Evolutionary conservation across 768 basidiomycete species (phyloP), one percentile per base, ranked within the genome.

Genomic region (Auricularia sp.): DNA sequence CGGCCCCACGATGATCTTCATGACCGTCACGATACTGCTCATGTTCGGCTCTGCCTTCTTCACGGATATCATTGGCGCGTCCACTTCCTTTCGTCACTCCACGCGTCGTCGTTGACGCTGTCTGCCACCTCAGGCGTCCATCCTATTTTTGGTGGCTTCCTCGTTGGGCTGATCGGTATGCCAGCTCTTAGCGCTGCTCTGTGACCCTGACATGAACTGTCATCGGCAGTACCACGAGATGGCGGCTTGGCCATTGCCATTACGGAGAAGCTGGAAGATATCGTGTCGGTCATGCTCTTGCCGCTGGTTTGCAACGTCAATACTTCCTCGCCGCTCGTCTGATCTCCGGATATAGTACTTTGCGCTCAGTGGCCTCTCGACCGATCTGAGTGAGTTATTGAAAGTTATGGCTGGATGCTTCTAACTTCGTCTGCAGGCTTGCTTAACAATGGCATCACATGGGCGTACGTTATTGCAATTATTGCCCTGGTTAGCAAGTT

Each of bases 231-330:
- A 7, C 96, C 97, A 2, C 85, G 93, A 35, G 89, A 94, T 70
- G 91, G 92, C 2, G 89, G 89, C 2, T 85, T 99, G 42, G 85
- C 89, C 0, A 91, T 94, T 62, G 80, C 87, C 0, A 77, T 98
- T n/a, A 94, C 92, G 0, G 92, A 96, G 70, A 98, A 96, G 71
- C 77, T 98, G n/a, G 97, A 99, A 76, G 96, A 98, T 75, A 86
- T 96, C 83, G 90, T 95, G 2, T 77, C 90, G 0, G 88, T 95
- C 66, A 86, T 95, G 54, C 95, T 97, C 76, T 77, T 97, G 13
- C 94, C 94, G 3, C 77, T 96, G 62, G 90, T 74, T 10, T 62
- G n/a, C 45, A 1, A 37, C 42, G 62, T 65, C 18, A 35, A 39
- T 29, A 33, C 11, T 47, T 62, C 33, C 24, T 6, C 18, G 61